phyloP scores from a whole-genome alignment of 2,329 filamentous ascomycete genomes.

The Calonectria pseudoturangicola region DNA sequence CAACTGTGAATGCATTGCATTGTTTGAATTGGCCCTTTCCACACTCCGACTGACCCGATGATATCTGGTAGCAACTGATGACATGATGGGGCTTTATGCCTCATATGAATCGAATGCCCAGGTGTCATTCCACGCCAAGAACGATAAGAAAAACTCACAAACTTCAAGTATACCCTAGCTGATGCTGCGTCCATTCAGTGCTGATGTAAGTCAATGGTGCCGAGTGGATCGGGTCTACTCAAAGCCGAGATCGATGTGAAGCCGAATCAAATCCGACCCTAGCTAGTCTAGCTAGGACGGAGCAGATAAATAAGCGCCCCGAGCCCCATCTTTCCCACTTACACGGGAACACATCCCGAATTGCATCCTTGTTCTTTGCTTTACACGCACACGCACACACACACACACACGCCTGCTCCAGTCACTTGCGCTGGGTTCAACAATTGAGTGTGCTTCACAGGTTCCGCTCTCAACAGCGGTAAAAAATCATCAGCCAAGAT shows the following conservation, averaged over 20 bases:
- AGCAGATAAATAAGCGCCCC: slow-evolving; percentile 31
- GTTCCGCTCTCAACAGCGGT: not conserved
- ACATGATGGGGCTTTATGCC: not conserved
- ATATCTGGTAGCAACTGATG: not conserved
- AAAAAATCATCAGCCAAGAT: slow-evolving; percentile 44
- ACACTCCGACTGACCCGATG: not conserved
- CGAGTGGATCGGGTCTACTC: slow-evolving; percentile 20
- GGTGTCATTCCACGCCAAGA: not conserved
- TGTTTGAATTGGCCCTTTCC: not conserved
- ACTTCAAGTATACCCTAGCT: not conserved
- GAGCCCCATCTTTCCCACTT: not conserved
- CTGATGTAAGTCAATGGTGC: not conserved
- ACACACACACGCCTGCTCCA: not conserved
- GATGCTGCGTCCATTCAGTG: not conserved
- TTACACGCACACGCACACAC: not conserved
- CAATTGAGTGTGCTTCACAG: not conserved
- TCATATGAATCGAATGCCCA: not conserved
- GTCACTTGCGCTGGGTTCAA: not conserved
- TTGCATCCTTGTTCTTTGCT: not conserved
- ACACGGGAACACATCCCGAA: slow-evolving; percentile 3
- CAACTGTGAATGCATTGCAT: not conserved
- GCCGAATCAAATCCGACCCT: slow-evolving; percentile 9
- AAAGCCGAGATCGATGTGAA: slow-evolving; percentile 10
- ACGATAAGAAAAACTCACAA: not conserved
- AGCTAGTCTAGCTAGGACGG: not conserved